Conservation (phyloP, 176 grass and related monocot species). For the Zea luxurians region DNA sequence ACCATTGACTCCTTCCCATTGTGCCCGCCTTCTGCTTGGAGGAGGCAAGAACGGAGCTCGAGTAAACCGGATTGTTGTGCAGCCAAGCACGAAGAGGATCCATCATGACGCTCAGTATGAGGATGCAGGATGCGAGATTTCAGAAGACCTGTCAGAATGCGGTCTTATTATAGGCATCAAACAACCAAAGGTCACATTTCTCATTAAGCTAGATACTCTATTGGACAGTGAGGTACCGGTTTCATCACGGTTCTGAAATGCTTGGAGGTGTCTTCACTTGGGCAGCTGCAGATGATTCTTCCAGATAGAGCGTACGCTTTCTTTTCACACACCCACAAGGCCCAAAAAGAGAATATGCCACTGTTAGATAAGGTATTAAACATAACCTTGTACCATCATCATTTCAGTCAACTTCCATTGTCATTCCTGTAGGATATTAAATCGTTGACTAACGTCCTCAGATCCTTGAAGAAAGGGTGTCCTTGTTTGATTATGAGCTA, state of each 20-base stretch:
- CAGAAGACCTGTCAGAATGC: slow-evolving; percentile 76
- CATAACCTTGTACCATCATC: slow-evolving; percentile 5
- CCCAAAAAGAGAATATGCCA: slow-evolving; percentile 90
- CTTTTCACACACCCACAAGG: slow-evolving; percentile 97
- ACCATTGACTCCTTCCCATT: slow-evolving; percentile 79
- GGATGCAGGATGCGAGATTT: slow-evolving; percentile 87
- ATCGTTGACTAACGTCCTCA: slow-evolving; percentile 13
- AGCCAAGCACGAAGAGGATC: slow-evolving; percentile 92
- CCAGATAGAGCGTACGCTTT: slow-evolving; percentile 79
- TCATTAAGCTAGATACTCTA: background rate
- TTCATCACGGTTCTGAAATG: background rate
- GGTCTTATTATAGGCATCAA: slow-evolving; percentile 93
- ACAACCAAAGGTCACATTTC: slow-evolving; percentile 74
- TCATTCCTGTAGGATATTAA: slow-evolving; percentile 11
- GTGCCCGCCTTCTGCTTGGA: slow-evolving; percentile 72
- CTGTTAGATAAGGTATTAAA: slow-evolving; percentile 80
- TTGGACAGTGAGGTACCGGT: background rate
- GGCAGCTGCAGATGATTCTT: slow-evolving; percentile 85
- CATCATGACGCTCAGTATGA: slow-evolving; percentile 86
- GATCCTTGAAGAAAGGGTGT: slow-evolving; percentile 89
- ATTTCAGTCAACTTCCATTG: slow-evolving; percentile 14
- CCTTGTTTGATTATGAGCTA: slow-evolving; percentile 90
- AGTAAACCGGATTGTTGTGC: slow-evolving; percentile 75
- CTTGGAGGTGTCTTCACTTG: slow-evolving; percentile 1
- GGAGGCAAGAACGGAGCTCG: slow-evolving; percentile 54